phyloP scores from a whole-genome alignment of 1,139 yeast species.

The Debaryomyces subglobosus region DNA sequence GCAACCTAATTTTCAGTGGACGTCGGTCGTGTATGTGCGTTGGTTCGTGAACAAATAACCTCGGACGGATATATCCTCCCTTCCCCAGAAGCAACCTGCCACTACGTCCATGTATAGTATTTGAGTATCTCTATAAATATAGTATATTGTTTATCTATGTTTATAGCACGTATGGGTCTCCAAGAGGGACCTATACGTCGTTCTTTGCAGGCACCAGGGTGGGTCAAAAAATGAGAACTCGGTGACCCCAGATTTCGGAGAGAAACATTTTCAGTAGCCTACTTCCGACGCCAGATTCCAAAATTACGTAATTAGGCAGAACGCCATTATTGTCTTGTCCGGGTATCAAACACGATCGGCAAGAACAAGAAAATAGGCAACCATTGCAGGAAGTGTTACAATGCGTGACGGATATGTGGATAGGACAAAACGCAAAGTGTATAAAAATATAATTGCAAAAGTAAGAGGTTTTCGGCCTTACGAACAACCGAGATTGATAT shows the following conservation, averaged over 20 bases:
- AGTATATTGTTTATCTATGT: too few relatives aligned
- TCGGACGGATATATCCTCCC: conserved; percentile 2
- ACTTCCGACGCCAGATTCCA: conserved; percentile 6
- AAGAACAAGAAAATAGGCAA: not conserved
- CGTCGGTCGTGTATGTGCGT: conserved; percentile 5
- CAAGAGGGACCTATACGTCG: not conserved
- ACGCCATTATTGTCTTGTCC: not conserved
- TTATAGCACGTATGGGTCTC: too few relatives aligned
- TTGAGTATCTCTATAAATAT: not conserved
- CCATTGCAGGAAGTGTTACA: not conserved
- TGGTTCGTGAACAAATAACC: conserved; percentile 1
- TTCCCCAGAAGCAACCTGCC: not conserved
- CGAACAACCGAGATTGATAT: not conserved
- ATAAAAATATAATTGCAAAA: not conserved
- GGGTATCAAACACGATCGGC: not conserved
- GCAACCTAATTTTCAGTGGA: conserved; percentile 2
- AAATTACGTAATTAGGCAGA: conserved; percentile 5
- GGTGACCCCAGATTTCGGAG: conserved; percentile 19
- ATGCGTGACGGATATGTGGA: not conserved
- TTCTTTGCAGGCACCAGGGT: not conserved
- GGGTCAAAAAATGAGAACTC: not conserved
- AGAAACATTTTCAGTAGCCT: conserved; percentile 3
- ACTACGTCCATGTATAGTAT: not conserved
- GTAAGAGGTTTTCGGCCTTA: not conserved
- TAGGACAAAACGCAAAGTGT: not conserved